Conservation (phyloP, 208 protist species). For the Acanthamoeba lugdunensis region DNA sequence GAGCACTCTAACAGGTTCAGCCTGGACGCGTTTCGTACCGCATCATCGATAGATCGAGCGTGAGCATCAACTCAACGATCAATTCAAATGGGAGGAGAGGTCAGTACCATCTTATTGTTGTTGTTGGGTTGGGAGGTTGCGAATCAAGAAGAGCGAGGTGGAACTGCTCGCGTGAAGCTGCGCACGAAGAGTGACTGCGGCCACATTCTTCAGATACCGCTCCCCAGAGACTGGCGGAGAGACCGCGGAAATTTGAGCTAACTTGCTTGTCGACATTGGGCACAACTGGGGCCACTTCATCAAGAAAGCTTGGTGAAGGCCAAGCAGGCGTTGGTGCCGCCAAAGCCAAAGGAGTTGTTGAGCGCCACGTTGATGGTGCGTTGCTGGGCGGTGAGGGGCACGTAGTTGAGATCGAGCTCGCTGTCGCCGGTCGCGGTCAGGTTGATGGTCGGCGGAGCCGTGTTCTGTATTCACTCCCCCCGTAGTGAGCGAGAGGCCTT, state of each 20-base stretch:
- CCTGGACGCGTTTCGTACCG: background rate
- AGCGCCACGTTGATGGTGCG: constrained; percentile 86
- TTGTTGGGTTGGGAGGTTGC: background rate
- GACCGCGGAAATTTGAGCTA: background rate
- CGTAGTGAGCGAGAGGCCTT: background rate
- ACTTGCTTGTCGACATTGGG: too few species aligned
- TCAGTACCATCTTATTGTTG: background rate
- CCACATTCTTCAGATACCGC: background rate
- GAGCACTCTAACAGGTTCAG: constrained; percentile 68
- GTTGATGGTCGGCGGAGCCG: constrained; percentile 93
- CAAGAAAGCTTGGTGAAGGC: constrained; percentile 37
- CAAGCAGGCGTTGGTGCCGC: constrained; percentile 92
- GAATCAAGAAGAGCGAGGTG: background rate
- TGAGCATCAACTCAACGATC: too few species aligned
- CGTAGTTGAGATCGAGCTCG: constrained; percentile 67
- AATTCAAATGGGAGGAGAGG: too few species aligned
- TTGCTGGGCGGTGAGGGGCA: constrained; percentile 40
- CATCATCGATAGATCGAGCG: background rate
- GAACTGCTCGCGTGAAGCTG: background rate
- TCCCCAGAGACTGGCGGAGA: background rate
- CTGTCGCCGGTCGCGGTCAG: constrained; percentile 82
- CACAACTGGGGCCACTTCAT: background rate
- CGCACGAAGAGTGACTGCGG: background rate
- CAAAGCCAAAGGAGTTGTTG: constrained; percentile 97
- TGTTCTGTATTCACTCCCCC: constrained; percentile 74